Conservation (phyloP, 2,329 filamentous ascomycete genomes). For the Stachybotrys chlorohalonatus region DNA sequence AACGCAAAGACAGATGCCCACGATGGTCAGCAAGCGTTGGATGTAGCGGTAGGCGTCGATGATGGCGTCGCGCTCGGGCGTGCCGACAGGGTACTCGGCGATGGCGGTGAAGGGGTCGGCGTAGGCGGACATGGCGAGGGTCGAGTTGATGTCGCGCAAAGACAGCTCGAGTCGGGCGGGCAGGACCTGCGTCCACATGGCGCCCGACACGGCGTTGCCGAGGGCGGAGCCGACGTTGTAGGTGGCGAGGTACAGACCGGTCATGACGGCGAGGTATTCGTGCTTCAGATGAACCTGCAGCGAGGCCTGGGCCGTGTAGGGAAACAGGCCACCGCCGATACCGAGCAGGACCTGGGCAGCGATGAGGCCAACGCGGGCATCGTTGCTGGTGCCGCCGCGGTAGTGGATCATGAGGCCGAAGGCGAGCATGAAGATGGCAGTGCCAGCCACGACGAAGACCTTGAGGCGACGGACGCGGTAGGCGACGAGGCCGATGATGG, state of each 20-base stretch:
- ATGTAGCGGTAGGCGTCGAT: conserved; percentile 35
- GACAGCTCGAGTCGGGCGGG: conserved; percentile 33
- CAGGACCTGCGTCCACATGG: conserved; percentile 52
- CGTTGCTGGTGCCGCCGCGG: conserved; percentile 38
- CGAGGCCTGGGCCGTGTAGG: conserved; percentile 37
- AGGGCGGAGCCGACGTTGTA: conserved; percentile 55
- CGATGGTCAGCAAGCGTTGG: conserved; percentile 37
- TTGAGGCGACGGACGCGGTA: conserved; percentile 51
- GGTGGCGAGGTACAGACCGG: conserved; percentile 51
- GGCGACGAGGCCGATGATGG: conserved; percentile 46
- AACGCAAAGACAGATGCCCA: conserved; percentile 38
- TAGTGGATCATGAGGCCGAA: conserved; percentile 56
- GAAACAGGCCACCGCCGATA: conserved; percentile 54
- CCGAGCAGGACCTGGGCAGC: conserved; percentile 54
- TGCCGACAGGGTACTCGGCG: conserved; percentile 28
- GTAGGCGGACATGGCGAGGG: conserved; percentile 25
- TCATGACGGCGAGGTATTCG: conserved; percentile 53
- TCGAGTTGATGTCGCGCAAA: conserved; percentile 23
- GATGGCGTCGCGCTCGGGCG: conserved; percentile 31
- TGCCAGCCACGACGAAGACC: conserved; percentile 53
- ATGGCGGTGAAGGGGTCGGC: conserved; percentile 25
- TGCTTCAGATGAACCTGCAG: conserved; percentile 32
- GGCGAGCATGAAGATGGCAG: conserved; percentile 52
- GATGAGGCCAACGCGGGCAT: conserved; percentile 46
- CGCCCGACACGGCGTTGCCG: conserved; percentile 51